These are phyloP conservation scores for Skeletonema tropicum DNA, from an alignment of 108 stramenopile species.

Conservation along the genomic window DNA sequence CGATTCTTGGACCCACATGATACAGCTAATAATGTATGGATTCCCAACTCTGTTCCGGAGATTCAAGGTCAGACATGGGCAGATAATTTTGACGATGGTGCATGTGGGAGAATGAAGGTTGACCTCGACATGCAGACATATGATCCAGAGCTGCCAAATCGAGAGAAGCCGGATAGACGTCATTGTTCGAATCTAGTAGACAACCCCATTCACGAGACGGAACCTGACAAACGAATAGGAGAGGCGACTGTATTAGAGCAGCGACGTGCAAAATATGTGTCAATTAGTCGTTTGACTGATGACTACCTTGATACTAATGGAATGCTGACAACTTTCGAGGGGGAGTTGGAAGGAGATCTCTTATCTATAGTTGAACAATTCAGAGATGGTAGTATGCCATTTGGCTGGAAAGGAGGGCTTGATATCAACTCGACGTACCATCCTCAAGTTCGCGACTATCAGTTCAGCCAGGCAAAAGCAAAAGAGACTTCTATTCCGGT, in stretches of 20 bases:
- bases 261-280: slow-evolving; percentile 79
- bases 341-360: slow-evolving; percentile 43
- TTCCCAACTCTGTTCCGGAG: slow-evolving; percentile 73
- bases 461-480: background rate
- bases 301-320: slow-evolving; percentile 78
- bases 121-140: slow-evolving; percentile 60
- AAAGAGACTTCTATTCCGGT: background rate
- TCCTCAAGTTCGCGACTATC: background rate
- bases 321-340: slow-evolving; percentile 62
- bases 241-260: slow-evolving; percentile 47
- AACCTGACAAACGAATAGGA: slow-evolving; percentile 83
- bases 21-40: slow-evolving; percentile 72
- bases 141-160: slow-evolving; percentile 49
- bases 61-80: slow-evolving; percentile 83
- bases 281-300: slow-evolving; percentile 70
- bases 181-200: slow-evolving; percentile 85
- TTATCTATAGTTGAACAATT: background rate
- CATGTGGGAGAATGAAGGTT: slow-evolving; percentile 62
- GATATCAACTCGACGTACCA: background rate
- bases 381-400: background rate
- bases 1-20: slow-evolving; percentile 76
- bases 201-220: slow-evolving; percentile 77
- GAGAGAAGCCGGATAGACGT: slow-evolving; percentile 36
- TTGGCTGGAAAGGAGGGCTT: background rate
- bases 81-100: slow-evolving; percentile 78